phyloP scores from a whole-genome alignment of 2,329 filamentous ascomycete species.

The Claviceps fusiformis region DNA sequence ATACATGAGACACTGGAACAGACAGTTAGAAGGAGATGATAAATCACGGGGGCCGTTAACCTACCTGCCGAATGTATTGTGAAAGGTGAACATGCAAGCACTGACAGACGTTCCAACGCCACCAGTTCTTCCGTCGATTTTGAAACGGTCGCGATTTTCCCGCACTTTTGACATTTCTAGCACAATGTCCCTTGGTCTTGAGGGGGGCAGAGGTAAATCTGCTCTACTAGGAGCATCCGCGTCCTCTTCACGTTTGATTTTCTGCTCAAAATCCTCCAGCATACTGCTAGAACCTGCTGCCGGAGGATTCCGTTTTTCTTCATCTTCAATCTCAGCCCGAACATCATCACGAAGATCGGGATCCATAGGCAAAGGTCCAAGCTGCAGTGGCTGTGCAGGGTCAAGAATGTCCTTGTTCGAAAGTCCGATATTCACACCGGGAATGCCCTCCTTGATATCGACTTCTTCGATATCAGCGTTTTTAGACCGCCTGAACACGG shows the following conservation, averaged over 20 bases:
- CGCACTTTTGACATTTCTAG: slow-evolving; percentile 91
- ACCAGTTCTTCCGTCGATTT: slow-evolving; percentile 70
- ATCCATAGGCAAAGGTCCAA: slow-evolving; percentile 78
- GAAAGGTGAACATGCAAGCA: slow-evolving; percentile 95
- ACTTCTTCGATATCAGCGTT: slow-evolving; percentile 49
- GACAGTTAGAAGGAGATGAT: not conserved
- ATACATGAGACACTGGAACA: slow-evolving; percentile 70
- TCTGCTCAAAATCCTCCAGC: slow-evolving; percentile 76
- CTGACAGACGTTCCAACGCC: slow-evolving; percentile 74
- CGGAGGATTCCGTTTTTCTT: slow-evolving; percentile 67
- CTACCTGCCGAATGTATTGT: slow-evolving; percentile 86
- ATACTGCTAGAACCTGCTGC: slow-evolving; percentile 56
- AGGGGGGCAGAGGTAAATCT: slow-evolving; percentile 76
- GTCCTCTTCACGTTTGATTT: slow-evolving; percentile 79
- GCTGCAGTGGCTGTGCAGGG: slow-evolving; percentile 46
- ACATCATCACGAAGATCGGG: slow-evolving; percentile 71
- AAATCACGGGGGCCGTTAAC: slow-evolving; percentile 13
- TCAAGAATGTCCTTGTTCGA: slow-evolving; percentile 48
- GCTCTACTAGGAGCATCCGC: slow-evolving; percentile 67
- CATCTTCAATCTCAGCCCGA: slow-evolving; percentile 71
- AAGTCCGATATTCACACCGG: slow-evolving; percentile 47
- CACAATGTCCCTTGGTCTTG: slow-evolving; percentile 75
- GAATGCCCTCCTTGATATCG: slow-evolving; percentile 52
- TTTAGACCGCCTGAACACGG: slow-evolving; percentile 41
- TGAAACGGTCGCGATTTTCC: slow-evolving; percentile 84